These are phyloP conservation scores for Pouteria campechiana DNA, from an alignment of 179 eudicot species.

Conservation along the genomic window DNA sequence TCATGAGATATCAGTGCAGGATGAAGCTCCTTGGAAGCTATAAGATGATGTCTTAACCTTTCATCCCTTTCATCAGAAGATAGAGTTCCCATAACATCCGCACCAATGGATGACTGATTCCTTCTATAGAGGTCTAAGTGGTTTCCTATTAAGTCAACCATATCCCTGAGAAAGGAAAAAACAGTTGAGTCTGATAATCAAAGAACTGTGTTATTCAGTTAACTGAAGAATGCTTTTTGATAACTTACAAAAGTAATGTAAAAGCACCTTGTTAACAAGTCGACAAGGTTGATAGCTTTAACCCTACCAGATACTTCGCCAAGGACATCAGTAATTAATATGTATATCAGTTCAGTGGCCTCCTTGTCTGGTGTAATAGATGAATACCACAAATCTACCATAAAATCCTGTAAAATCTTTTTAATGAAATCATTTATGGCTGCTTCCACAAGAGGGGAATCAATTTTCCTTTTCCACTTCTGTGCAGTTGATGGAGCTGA, in stretches of 20 bases:
- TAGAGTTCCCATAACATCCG: conserved; percentile 84
- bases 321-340: conserved; percentile 71
- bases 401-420: conserved; percentile 78
- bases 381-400: conserved; percentile 82
- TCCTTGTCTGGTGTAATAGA: conserved; percentile 88
- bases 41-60: conserved; percentile 77
- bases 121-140: conserved; percentile 83
- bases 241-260: not conserved
- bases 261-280: conserved; percentile 79
- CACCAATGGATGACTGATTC: conserved; percentile 86
- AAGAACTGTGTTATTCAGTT: not conserved
- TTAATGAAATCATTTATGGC: conserved; percentile 76
- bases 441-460: conserved; percentile 81
- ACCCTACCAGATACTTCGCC: conserved; percentile 88
- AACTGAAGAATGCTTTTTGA: not conserved
- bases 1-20: conserved; percentile 91
- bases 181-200: conserved; percentile 3
- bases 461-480: conserved; percentile 83
- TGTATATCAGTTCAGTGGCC: conserved; percentile 76
- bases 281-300: conserved; percentile 84
- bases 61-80: conserved; percentile 98
- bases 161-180: conserved; percentile 53
- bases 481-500: conserved; percentile 40
- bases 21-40: conserved; percentile 85
- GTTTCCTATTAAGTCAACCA: conserved; percentile 76